Evolutionary conservation across 192 early-diverging fungal species (phyloP), one percentile per base, ranked within the genome.

Genomic region (Kappamyces sp.): DNA sequence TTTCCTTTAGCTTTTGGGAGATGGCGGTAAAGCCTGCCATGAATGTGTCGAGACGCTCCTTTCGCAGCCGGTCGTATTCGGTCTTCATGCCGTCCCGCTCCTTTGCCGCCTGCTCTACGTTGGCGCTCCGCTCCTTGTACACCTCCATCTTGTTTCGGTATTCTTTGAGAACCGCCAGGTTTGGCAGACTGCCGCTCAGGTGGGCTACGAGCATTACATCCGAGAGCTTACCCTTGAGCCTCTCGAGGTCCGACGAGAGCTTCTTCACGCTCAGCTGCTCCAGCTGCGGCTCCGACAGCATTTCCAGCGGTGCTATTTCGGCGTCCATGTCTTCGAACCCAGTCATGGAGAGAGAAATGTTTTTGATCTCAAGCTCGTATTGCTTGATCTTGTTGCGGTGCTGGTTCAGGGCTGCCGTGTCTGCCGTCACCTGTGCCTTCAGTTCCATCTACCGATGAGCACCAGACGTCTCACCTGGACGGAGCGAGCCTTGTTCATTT

Each of bases 1-100:
- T 99, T 70, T 99, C 97, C 76, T 99, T 99, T 37, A 99, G 75
- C 67, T 92, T 87, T 64, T 87, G 78, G 12, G 97, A 97, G 40
- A 99, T 98, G 8, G 81, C 73, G 34, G 83, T 90, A 68, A 98
- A 99, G 2, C 97, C 93, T 10, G 80, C 78, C 93, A 98, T 97
- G 63, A 99, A 99, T 76, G 93, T 88, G 35, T 87, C 86, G 34
- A 97, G 73, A 8, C 97, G 75, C 32, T 73, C 61, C 49, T 89
- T 91, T 12, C 87, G 77, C 44, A 95, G 69, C 6, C 74, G 72
- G 59, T 98, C 93, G 58, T 88, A 85, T 44, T 73, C 66, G 31
- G 69, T 65, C 72, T 92, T 91, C 7, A 83, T 84, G 2, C 64
- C 70, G 72, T 98, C 93, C 43, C 90, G 83, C 35, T 75, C 73